Base-by-base conservation (phyloP, 2,329 filamentous ascomycete genomes). In the Hirsutella rhossiliensis region DNA sequence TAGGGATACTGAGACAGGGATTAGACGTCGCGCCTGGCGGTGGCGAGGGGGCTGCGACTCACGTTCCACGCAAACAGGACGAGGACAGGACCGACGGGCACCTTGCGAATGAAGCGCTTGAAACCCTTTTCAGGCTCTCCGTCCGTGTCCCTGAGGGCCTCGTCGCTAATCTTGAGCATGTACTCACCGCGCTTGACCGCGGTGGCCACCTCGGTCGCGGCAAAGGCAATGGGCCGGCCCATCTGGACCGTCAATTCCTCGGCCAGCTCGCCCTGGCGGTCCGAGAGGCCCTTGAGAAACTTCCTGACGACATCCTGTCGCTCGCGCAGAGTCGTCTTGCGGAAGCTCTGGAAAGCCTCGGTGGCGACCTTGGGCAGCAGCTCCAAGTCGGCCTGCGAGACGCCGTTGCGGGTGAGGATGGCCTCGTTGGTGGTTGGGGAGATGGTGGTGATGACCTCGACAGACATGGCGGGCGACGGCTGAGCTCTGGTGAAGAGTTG, bases 31-130 rank as follows among this genome's bases (percentile, higher is more conserved):
- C 38, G 41, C 8, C 45, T 28, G 20, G 15, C 36, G 11, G 15
- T 19, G 38, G 41, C 43, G 23, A 15, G 13, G 23, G 13, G 4
- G 13, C 12, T n/a, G 28, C n/a, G 34, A 63, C 87, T 67, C 66
- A 92, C 88, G 67, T 97, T 97, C 90, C 90, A 97, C 1, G 90
- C 84, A 65, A 96, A 96, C 48, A 97, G 78, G 51, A 96, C 75
- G 47, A 97, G 73, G 15, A 92, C 84, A 11, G 88, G 87, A 1
- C 90, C 90, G 43, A 96, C 77, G 1, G 90, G 87, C 9, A 87
- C 78, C 65, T 94, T 94, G 61, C 82, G 81, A 59, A 97, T 87
- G 59, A 86, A 96, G 52, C 90, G 76, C 67, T 82, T 88, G 71
- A 95, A 96, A 0, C 90, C 89, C 56, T 84, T 78, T 65, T 97